Evolutionary conservation across 106 monocot species (phyloP), one percentile per base, ranked within the genome.

Genomic region (Phalaenopsis aphrodite): DNA sequence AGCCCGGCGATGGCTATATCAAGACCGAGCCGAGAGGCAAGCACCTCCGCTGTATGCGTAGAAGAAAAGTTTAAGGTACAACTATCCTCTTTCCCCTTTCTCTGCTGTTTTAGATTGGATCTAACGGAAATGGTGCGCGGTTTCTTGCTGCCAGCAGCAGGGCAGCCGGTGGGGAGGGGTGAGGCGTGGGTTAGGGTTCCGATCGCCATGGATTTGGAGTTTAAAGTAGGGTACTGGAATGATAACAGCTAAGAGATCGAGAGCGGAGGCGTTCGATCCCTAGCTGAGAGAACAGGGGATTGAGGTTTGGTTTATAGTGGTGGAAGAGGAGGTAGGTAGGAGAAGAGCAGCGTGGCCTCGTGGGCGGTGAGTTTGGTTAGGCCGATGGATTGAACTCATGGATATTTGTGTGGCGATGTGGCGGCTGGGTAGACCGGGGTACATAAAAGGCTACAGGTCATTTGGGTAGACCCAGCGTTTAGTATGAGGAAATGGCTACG

Each of bases 1-100:
- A 88, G 87, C 18, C 43, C 84, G 64, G 84, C 81, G 41, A 88
- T 41, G 73, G 88, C 75, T 42, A 86, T 72, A 12, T 91, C 86
- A 64, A 80, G 78, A 69, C 86, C 82, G 75, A 88, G 47, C 15
- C 80, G 82, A 55, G 82, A 52, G 64, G 88, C 86, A 45, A 88
- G 23, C 58, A 86, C 78, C 77, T 91, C 91, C 14, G 79, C 85
- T 5, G 57, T 61, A 46, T 7, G 80, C 30, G 85, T 69, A 1
- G 64, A 7, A 24, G 85, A 78, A 24, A 83, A 79, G 5, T n/a
- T 30, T 21, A 57, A 66, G 41, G 79, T 24, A 18, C 41, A 52
- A 15, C 12, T 42, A 24, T 23, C 47, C 37, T 48, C 67, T 37
- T 45, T 69, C 14, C 30, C 46, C 71, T 56, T 81, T 56, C 71